phyloP scores from a whole-genome alignment of 1,284 basidiomycete species.

The Austropuccinia psidii region DNA sequence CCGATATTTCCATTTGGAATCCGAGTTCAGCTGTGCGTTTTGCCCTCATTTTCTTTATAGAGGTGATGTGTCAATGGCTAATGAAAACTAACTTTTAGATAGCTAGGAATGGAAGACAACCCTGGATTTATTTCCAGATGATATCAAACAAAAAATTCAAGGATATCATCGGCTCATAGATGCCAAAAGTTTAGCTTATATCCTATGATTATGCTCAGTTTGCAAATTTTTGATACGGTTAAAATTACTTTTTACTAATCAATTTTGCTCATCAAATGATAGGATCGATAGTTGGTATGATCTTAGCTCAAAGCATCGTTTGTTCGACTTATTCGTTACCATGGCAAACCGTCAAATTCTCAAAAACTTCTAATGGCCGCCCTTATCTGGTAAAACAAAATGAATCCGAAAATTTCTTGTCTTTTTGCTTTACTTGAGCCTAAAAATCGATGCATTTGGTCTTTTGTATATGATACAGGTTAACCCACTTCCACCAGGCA shows the following conservation, averaged over 20 bases:
- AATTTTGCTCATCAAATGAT: neutral
- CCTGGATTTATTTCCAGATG: neutral
- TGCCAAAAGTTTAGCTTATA: neutral
- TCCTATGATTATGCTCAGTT: neutral
- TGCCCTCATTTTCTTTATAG: neutral
- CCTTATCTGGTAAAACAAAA: slow-evolving; percentile 20
- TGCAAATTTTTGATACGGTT: neutral
- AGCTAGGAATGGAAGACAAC: neutral
- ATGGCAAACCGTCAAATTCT: neutral
- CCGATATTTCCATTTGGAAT: slow-evolving; percentile 8
- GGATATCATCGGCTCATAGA: slow-evolving; percentile 16
- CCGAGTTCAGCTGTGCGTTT: neutral
- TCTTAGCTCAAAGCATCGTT: slow-evolving; percentile 20
- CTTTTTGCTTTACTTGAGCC: neutral
- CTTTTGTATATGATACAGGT: slow-evolving; percentile 4
- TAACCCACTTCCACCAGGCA: slow-evolving; percentile 3
- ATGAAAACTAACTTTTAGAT: neutral
- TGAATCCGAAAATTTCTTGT: neutral
- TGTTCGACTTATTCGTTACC: slow-evolving; percentile 3
- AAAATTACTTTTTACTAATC: neutral
- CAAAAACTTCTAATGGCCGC: neutral
- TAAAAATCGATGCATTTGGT: neutral
- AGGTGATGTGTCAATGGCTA: neutral
- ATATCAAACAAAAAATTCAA: neutral
- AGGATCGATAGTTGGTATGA: slow-evolving; percentile 27